Conservation (phyloP, 352 stramenopile species). For the Poterioochromonas sp. region DNA sequence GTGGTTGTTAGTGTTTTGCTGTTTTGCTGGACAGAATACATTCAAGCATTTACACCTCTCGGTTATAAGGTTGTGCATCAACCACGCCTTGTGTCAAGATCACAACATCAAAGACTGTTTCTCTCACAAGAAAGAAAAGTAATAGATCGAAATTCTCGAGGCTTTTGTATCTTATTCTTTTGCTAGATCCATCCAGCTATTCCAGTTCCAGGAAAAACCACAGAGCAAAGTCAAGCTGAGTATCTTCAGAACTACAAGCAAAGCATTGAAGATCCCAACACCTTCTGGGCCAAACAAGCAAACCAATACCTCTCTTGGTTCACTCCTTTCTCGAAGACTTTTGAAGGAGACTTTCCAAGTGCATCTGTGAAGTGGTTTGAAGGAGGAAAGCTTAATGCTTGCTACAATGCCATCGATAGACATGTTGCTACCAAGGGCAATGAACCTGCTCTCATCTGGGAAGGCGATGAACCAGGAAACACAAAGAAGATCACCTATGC, state of each 20-base stretch:
- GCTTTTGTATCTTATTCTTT: no score
- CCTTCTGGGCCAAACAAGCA: conserved; percentile 1
- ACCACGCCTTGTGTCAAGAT: no score
- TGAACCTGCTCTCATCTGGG: conserved; percentile 82
- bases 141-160: no score
- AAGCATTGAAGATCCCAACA: not conserved
- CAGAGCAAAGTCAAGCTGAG: no score
- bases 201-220: no score
- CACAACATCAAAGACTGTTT: no score
- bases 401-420: conserved; percentile 86
- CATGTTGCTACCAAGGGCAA: conserved; percentile 64
- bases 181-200: no score
- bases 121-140: no score
- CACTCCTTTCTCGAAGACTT: not conserved
- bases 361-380: conserved; percentile 88
- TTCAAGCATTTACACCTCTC: no score
- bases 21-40: no score
- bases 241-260: conserved; percentile 1
- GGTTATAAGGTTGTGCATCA: no score
- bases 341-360: conserved; percentile 65
- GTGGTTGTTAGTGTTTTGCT: no score
- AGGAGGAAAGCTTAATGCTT: conserved; percentile 85
- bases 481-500: conserved; percentile 74
- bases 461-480: conserved; percentile 84
- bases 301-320: not conserved